phyloP scores from a whole-genome alignment of 2,329 filamentous ascomycete species.

The Phyllosticta ampelicida region DNA sequence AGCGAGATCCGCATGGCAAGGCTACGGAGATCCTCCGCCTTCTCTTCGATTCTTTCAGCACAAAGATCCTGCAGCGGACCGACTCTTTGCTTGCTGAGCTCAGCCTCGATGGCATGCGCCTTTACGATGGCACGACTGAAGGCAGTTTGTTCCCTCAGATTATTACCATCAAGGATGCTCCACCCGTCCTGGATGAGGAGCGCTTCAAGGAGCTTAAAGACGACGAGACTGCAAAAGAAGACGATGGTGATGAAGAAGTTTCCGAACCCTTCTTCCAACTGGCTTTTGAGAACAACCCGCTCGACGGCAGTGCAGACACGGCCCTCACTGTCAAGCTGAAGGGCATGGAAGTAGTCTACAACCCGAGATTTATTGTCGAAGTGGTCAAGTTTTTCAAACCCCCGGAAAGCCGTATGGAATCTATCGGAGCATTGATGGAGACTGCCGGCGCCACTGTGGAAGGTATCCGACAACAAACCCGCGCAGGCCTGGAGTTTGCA shows the following conservation, averaged over 20 bases:
- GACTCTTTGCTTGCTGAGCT: conserved; percentile 85
- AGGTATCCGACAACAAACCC: conserved; percentile 85
- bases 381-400: conserved; percentile 93
- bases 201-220: conserved; percentile 40
- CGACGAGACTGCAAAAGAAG: conserved; percentile 33
- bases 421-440: conserved; percentile 90
- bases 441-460: conserved; percentile 92
- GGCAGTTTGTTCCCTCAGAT: conserved; percentile 91
- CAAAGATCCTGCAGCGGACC: conserved; percentile 77
- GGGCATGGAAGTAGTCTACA: conserved; percentile 95
- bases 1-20: conserved; percentile 69
- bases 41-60: conserved; percentile 89
- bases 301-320: conserved; percentile 85
- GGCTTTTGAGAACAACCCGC: conserved; percentile 86
- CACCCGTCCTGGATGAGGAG: conserved; percentile 42
- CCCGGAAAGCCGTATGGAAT: conserved; percentile 96
- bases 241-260: conserved; percentile 35
- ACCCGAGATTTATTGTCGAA: conserved; percentile 83
- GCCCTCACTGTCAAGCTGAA: conserved; percentile 85
- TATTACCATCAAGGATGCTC: conserved; percentile 85
- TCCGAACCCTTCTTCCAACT: conserved; percentile 83
- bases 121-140: conserved; percentile 92
- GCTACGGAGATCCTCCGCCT: conserved; percentile 74
- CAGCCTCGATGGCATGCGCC: conserved; percentile 80
- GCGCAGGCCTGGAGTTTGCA: conserved; percentile 91